Conservation (phyloP, 179 eudicot species). For the Carnegiea gigantea region DNA sequence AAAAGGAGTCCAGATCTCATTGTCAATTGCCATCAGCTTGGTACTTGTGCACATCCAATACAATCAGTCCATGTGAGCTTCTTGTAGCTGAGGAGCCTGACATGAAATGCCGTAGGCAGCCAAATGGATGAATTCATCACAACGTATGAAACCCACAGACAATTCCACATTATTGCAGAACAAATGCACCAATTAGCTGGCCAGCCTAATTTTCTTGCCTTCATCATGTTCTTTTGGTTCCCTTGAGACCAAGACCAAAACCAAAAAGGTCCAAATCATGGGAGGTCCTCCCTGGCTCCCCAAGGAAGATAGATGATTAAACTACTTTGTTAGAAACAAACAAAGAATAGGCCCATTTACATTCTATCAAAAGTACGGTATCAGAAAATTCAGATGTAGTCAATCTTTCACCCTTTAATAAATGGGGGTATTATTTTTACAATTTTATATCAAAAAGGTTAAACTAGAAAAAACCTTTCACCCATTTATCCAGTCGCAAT, state of each 20-base stretch:
- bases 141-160: neutral
- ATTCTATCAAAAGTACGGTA: neutral
- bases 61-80: neutral
- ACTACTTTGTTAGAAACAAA: neutral
- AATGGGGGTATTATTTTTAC: neutral
- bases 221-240: constrained; percentile 12
- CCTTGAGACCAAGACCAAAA: constrained; percentile 10
- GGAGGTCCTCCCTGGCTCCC: constrained; percentile 10
- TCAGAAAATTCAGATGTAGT: neutral
- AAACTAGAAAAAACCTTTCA: neutral
- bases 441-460: neutral
- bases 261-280: constrained; percentile 15
- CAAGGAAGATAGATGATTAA: neutral
- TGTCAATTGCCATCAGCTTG: neutral
- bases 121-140: neutral
- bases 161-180: constrained; percentile 5
- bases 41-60: neutral
- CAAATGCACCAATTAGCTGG: constrained; percentile 3
- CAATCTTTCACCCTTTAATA: neutral
- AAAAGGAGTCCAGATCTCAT: neutral
- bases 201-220: constrained; percentile 12
- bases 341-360: neutral
- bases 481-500: neutral
- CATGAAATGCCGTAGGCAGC: neutral
- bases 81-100: neutral